Evolutionary conservation across 306 rosid genomes (phyloP).

Genomic region (Glycine tomentella): DNA sequence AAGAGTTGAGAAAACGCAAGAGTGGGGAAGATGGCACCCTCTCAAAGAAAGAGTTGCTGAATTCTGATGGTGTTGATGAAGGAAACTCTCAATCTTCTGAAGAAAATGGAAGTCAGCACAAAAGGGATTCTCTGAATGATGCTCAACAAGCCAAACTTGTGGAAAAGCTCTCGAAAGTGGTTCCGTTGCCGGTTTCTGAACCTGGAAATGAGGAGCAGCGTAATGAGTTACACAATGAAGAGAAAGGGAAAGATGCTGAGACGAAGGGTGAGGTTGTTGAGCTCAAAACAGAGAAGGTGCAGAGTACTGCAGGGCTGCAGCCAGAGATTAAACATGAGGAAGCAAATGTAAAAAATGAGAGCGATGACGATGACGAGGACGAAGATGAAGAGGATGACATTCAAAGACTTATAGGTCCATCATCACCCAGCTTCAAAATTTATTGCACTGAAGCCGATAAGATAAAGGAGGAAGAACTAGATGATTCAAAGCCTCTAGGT

Average conservation of each 20-base stretch:
- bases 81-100: background rate
- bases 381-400: background rate
- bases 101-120: constrained; percentile 11
- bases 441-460: constrained; percentile 51
- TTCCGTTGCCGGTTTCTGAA: constrained; percentile 27
- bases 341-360: background rate
- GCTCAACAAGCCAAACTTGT: background rate
- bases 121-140: background rate
- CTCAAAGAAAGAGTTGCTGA: constrained; percentile 55
- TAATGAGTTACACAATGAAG: background rate
- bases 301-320: background rate
- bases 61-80: constrained; percentile 2
- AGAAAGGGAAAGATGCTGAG: background rate
- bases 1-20: constrained; percentile 53
- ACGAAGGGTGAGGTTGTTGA: constrained; percentile 6
- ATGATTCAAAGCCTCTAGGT: constrained; percentile 32
- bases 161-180: constrained; percentile 46
- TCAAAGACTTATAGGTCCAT: constrained; percentile 47
- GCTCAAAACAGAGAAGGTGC: background rate
- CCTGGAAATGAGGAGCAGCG: background rate
- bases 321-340: background rate
- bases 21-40: background rate
- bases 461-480: constrained; percentile 7
- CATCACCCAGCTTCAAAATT: constrained; percentile 82
- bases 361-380: background rate